A percentile compares a stretch with the other conserved stretches of the same genome.
Conservation (phyloP, 768 basidiomycete species). For the Podaxis mareebaensis region DNA sequence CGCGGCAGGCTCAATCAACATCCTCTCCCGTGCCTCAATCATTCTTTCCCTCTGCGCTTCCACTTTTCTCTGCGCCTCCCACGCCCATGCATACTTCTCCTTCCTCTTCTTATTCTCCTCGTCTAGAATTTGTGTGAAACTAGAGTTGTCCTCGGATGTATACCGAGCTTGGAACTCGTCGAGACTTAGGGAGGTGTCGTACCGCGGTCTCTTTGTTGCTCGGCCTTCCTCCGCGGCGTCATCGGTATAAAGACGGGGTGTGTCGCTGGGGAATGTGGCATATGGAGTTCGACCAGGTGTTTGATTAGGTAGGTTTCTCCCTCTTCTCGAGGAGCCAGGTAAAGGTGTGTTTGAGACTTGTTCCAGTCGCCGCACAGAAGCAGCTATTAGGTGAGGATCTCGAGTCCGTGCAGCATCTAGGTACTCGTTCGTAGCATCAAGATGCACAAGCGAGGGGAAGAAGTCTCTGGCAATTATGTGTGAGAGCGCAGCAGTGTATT, state of each 20-base stretch:
- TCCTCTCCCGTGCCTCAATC: constrained; percentile 65
- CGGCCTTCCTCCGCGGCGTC: constrained; percentile 34
- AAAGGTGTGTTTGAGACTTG: constrained; percentile 57
- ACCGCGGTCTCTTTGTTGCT: constrained; percentile 56
- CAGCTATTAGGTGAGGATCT: constrained; percentile 75
- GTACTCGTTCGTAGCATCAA: constrained; percentile 87
- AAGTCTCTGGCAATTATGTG: constrained; percentile 96
- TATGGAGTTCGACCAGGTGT: constrained; percentile 71
- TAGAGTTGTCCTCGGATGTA: constrained; percentile 97
- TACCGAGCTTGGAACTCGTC: constrained; percentile 89
- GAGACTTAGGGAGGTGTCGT: constrained; percentile 63
- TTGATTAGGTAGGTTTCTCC: constrained; percentile 30
- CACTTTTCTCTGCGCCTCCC: constrained; percentile 85
- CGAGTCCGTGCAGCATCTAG: constrained; percentile 76
- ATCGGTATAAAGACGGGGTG: constrained; percentile 47
- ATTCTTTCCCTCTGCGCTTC: constrained; percentile 65
- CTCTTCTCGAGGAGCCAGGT: constrained; percentile 28
- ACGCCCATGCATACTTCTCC: constrained; percentile 90
- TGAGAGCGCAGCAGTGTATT: constrained; percentile 88
- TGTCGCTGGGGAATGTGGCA: constrained; percentile 58
- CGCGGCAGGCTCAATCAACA: constrained; percentile 69
- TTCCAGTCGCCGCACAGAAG: constrained; percentile 74
- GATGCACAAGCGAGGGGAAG: constrained; percentile 90
- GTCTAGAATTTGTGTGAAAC: constrained; percentile 90
- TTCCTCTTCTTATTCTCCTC: constrained; percentile 83